Evolutionary conservation across 495 filamentous ascomycete genomes (phyloP).

Genomic region (Arthonia radiata): DNA sequence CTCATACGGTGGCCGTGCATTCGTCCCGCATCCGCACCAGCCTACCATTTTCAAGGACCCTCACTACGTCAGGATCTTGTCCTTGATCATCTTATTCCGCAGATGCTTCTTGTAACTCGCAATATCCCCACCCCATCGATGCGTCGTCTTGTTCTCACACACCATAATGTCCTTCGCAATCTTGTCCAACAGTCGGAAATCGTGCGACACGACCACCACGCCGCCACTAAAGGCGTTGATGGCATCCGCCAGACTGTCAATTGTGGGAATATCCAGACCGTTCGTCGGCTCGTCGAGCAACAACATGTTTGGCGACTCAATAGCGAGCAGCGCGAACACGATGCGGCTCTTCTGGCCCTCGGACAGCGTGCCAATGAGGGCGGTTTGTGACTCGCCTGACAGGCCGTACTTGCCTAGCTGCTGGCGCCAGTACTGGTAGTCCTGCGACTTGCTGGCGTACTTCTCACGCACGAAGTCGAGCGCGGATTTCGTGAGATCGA

Average conservation of each 20-base stretch:
- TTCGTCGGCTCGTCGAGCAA: constrained; percentile 96
- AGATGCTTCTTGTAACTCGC: constrained; percentile 93
- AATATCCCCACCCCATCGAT: constrained; percentile 70
- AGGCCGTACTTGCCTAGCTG: constrained; percentile 88
- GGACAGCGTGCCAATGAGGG: constrained; percentile 89
- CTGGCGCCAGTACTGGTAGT: constrained; percentile 99
- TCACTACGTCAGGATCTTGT: no score
- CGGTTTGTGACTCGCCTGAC: constrained; percentile 77
- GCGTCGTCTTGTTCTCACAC: constrained; percentile 86
- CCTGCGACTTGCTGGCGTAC: constrained; percentile 66
- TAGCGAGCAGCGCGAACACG: constrained; percentile 88
- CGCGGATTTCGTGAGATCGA: constrained; percentile 91
- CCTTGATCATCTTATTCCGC: constrained; percentile 97
- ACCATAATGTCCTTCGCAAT: constrained; percentile 99
- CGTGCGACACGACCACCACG: constrained; percentile 94
- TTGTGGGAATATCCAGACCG: constrained; percentile 97
- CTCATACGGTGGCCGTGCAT: no score
- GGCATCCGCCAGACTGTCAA: constrained; percentile 89
- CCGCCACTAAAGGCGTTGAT: constrained; percentile 91
- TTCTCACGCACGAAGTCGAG: constrained; percentile 96
- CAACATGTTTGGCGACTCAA: constrained; percentile 94
- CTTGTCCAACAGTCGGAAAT: constrained; percentile 96
- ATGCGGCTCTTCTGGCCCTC: constrained; percentile 96
- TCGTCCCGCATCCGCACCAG: no score
- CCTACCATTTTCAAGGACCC: no score